These are phyloP conservation scores for Schwanniomyces vanrijiae DNA, from an alignment of 805 yeast genomes.

Conservation along the genomic window DNA sequence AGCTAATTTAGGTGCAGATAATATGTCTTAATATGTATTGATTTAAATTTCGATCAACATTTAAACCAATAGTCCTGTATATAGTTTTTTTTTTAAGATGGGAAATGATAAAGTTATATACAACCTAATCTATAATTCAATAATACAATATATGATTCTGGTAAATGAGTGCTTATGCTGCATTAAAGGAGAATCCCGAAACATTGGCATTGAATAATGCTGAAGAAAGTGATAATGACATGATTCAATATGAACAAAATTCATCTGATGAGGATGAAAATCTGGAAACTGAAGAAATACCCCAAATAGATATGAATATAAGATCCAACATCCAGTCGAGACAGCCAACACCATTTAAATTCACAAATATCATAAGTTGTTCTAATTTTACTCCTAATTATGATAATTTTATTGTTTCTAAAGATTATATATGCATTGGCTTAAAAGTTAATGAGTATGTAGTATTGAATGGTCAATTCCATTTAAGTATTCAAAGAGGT, in stretches of 20 bases:
- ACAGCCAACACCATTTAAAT: neutral
- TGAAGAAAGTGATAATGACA: slow-evolving; percentile 14
- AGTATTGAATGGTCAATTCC: slow-evolving; percentile 49
- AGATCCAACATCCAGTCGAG: slow-evolving; percentile 1
- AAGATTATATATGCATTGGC: slow-evolving; percentile 37
- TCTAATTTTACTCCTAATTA: slow-evolving; percentile 40
- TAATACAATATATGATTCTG: neutral
- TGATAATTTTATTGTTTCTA: slow-evolving; percentile 36
- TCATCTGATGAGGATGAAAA: slow-evolving; percentile 24
- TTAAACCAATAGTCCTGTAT: slow-evolving; percentile 3
- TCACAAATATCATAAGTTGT: neutral
- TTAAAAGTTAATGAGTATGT: slow-evolving; percentile 43
- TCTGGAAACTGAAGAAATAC: slow-evolving; percentile 1
- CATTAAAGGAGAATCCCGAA: slow-evolving; percentile 19
- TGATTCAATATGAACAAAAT: slow-evolving; percentile 24
- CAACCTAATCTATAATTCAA: neutral
- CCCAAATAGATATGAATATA: neutral
- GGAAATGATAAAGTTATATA: neutral
- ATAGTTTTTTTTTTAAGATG: neutral
- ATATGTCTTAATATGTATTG: slow-evolving; percentile 10
- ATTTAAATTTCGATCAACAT: neutral
- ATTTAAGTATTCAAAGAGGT: slow-evolving; percentile 46
- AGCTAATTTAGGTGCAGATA: slow-evolving; percentile 65
- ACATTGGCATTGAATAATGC: slow-evolving; percentile 8
- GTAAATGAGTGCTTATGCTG: slow-evolving; percentile 36